Evolutionary conservation across 306 rosid genomes (phyloP).

Genomic region (Vigna trinervia): DNA sequence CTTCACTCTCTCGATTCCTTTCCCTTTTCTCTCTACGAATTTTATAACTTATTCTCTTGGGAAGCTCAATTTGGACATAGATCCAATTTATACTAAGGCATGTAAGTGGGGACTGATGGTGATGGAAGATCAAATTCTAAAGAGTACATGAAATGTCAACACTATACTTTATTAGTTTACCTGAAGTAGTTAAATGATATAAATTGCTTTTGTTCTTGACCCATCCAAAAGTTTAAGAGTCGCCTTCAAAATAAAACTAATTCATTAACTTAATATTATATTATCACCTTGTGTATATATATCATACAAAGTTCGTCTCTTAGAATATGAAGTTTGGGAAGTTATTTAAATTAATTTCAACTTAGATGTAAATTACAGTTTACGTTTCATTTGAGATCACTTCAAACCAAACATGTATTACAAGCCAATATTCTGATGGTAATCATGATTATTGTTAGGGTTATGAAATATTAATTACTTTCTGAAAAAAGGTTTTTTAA

Average conservation of each 20-base stretch:
- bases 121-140: slow-evolving; percentile 24
- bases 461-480: too few relatives aligned
- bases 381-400: too few relatives aligned
- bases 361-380: too few relatives aligned
- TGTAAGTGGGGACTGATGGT: slow-evolving; percentile 18
- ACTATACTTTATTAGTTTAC: neutral
- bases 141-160: neutral
- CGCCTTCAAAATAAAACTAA: neutral
- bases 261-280: too few relatives aligned
- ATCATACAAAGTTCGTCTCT: too few relatives aligned
- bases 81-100: slow-evolving; percentile 43
- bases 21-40: neutral
- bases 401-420: too few relatives aligned
- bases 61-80: slow-evolving; percentile 27
- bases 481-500: too few relatives aligned
- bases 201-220: neutral
- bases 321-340: too few relatives aligned
- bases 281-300: too few relatives aligned
- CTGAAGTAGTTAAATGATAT: neutral
- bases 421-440: too few relatives aligned
- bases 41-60: slow-evolving; percentile 21
- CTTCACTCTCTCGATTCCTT: slow-evolving; percentile 26
- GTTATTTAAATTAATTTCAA: too few relatives aligned
- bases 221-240: neutral
- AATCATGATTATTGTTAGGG: too few relatives aligned